Percentiles rank a stretch among this genome's conserved stretches.
Conservation (phyloP, 805 yeast species). For the Blastobotrys terrestris region DNA sequence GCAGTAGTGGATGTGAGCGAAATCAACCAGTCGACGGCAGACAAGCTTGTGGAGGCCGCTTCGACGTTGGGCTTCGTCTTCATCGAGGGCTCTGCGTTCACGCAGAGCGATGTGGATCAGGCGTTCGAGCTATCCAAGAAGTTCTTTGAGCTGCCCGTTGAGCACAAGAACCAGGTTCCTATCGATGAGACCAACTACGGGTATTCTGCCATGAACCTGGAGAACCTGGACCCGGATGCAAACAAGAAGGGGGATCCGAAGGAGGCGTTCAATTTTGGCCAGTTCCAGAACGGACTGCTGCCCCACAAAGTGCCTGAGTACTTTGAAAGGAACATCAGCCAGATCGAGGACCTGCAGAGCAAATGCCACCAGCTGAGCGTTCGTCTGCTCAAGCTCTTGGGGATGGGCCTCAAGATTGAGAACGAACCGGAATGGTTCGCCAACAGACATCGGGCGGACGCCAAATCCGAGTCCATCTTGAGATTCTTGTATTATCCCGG, state of each 20-base stretch:
- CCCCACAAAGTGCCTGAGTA: constrained; percentile 45
- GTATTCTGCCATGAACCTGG: constrained; percentile 50
- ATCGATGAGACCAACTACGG: constrained; percentile 57
- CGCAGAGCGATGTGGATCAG: constrained; percentile 46
- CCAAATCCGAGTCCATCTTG: constrained; percentile 56
- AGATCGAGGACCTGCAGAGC: constrained; percentile 31
- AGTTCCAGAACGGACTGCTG: constrained; percentile 44
- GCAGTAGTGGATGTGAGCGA: constrained; percentile 47
- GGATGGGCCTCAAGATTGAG: constrained; percentile 58
- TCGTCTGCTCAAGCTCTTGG: constrained; percentile 48
- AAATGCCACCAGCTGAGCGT: constrained; percentile 48
- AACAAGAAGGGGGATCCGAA: constrained; percentile 38
- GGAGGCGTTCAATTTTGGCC: constrained; percentile 61
- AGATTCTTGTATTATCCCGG: constrained; percentile 70
- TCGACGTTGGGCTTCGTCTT: constrained; percentile 59
- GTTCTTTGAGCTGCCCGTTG: constrained; percentile 47
- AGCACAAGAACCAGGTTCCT: constrained; percentile 43
- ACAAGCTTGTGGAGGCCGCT: constrained; percentile 51
- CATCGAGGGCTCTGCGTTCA: constrained; percentile 61
- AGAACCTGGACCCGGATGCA: constrained; percentile 38
- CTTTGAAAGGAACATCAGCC: constrained; percentile 40
- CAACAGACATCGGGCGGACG: constrained; percentile 47
- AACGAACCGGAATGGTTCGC: constrained; percentile 55
- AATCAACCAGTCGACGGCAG: constrained; percentile 39
- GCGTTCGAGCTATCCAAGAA: constrained; percentile 44